phyloP scores from a whole-genome alignment of 2,329 filamentous ascomycete species.

The Kalmusia sp. region DNA sequence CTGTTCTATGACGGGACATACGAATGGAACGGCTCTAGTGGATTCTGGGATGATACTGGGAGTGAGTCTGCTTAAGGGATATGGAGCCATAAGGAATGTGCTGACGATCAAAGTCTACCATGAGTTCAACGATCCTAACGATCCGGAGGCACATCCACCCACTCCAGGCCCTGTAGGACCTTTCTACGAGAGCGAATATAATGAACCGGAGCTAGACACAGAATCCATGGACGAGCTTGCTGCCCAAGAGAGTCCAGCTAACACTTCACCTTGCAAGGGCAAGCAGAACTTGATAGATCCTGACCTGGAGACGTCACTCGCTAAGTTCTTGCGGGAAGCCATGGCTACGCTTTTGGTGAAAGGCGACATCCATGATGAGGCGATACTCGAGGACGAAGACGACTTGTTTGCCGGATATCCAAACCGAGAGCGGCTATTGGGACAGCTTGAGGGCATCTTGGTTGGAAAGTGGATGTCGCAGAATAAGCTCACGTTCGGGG shows the following conservation, averaged over 20 bases:
- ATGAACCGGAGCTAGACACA: not conserved
- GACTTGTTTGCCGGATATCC: conserved; percentile 7
- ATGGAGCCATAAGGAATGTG: not conserved
- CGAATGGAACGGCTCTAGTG: conserved; percentile 24
- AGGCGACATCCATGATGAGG: not conserved
- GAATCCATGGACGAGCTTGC: not conserved
- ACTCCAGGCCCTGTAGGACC: conserved; percentile 10
- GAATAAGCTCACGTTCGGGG: conserved; percentile 11
- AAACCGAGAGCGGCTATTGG: conserved; percentile 9
- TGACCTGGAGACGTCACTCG: not conserved
- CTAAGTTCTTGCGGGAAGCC: not conserved
- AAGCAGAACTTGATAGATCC: not conserved
- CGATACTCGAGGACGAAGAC: conserved; percentile 5
- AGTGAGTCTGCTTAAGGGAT: conserved; percentile 15
- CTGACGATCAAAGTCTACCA: conserved; percentile 12
- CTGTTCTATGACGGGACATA: conserved; percentile 42
- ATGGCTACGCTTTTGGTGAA: not conserved
- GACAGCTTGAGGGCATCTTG: conserved; percentile 18
- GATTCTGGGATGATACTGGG: conserved; percentile 34
- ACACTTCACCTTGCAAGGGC: not conserved
- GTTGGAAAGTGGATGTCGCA: conserved; percentile 12
- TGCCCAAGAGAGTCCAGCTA: not conserved
- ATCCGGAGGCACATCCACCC: conserved; percentile 8
- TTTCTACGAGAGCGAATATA: conserved; percentile 17
- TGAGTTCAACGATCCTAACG: conserved; percentile 2